These are phyloP conservation scores for Ensete glaucum DNA, from an alignment of 176 grass and related monocot genomes.

Conservation along the genomic window DNA sequence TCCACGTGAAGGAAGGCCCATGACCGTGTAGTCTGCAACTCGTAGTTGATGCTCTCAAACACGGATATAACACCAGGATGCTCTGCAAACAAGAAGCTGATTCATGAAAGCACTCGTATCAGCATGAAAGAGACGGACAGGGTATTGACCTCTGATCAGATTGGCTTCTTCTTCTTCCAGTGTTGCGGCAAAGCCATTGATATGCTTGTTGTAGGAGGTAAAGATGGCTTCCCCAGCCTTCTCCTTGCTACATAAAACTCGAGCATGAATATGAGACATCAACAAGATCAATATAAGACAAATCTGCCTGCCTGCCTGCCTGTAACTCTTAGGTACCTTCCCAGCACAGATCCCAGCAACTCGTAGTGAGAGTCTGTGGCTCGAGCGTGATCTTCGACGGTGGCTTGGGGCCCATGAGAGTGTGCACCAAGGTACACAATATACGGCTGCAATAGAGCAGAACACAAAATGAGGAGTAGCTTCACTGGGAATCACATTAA, in stretches of 20 bases:
- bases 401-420: conserved; percentile 3
- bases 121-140: neutral
- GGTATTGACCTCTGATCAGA: conserved; percentile 21
- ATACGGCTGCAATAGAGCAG: conserved; percentile 25
- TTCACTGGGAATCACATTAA: too few relatives aligned
- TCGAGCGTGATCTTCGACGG: neutral
- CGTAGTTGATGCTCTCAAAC: conserved; percentile 29
- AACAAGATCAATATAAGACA: neutral
- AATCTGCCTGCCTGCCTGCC: neutral
- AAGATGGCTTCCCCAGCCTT: conserved; percentile 45
- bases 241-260: conserved; percentile 19
- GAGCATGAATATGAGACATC: neutral
- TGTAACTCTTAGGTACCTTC: conserved; percentile 24
- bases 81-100: conserved; percentile 11
- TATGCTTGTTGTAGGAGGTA: conserved; percentile 68
- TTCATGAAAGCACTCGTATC: neutral
- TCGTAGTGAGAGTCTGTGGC: conserved; percentile 46
- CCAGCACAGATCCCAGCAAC: conserved; percentile 42
- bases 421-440: conserved; percentile 70
- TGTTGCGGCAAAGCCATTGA: conserved; percentile 75
- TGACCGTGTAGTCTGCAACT: conserved; percentile 75
- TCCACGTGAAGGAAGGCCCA: conserved; percentile 77
- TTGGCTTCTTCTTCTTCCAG: conserved; percentile 37
- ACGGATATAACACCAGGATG: conserved; percentile 59
- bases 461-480: too few relatives aligned